These are phyloP conservation scores for Balamuthia mandrillaris DNA, from an alignment of 208 protist species.

Conservation along the genomic window DNA sequence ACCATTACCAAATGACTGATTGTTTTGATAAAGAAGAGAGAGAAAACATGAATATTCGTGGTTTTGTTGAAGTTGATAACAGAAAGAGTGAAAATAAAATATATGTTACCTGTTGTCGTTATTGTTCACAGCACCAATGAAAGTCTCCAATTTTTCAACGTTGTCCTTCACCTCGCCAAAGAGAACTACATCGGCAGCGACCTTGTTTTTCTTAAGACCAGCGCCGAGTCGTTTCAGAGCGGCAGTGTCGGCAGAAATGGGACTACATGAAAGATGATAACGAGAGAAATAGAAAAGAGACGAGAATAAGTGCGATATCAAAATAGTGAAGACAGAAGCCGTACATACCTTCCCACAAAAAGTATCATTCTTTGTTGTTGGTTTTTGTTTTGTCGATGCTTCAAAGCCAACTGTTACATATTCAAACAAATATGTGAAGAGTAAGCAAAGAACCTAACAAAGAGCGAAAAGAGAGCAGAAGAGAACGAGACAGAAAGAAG, in stretches of 20 bases:
- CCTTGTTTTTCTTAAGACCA: conserved; percentile 93
- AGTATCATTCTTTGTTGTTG: conserved; percentile 93
- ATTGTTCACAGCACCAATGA: conserved; percentile 70
- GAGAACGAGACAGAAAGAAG: too few species aligned
- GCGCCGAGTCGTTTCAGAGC: conserved; percentile 88
- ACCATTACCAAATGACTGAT: conserved; percentile 20
- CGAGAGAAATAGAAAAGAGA: neutral
- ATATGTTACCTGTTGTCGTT: conserved; percentile 32
- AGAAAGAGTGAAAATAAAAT: too few species aligned
- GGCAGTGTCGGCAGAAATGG: conserved; percentile 23
- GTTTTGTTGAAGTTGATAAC: too few species aligned
- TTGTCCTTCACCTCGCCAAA: conserved; percentile 91
- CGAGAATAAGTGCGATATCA: neutral
- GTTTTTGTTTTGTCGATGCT: conserved; percentile 90
- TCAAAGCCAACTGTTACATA: conserved; percentile 84
- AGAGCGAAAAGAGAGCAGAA: neutral
- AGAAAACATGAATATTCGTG: too few species aligned
- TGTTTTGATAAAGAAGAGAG: neutral
- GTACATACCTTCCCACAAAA: conserved; percentile 94
- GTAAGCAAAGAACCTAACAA: neutral
- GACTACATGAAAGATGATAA: conserved; percentile 20
- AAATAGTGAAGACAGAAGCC: conserved; percentile 51
- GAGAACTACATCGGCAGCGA: conserved; percentile 92
- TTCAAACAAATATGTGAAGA: neutral
- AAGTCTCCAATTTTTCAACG: conserved; percentile 78